Evolutionary conservation across 225 moss, liverwort and hornwort genomes (phyloP).

Genomic region (Takakia lepidozioides): DNA sequence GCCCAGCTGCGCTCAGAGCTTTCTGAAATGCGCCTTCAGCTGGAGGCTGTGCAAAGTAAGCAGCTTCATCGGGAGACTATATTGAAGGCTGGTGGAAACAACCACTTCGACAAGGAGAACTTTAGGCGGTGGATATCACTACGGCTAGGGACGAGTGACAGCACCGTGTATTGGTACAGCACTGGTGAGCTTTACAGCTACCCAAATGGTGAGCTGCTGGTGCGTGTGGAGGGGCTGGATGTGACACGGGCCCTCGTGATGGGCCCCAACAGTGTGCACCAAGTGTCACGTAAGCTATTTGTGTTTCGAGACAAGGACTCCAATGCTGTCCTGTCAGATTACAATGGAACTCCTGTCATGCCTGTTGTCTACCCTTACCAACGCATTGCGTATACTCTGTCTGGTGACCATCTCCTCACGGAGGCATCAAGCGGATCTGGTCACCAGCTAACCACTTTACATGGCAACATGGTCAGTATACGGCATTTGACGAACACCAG

Average conservation of each 20-base stretch:
- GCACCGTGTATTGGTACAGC: slow-evolving; percentile 24
- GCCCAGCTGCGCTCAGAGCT: slow-evolving; percentile 3
- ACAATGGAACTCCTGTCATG: slow-evolving; percentile 11
- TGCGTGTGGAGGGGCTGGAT: slow-evolving; percentile 22
- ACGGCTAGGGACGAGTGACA: slow-evolving; percentile 14
- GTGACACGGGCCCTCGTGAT: slow-evolving; percentile 20
- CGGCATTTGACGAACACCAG: slow-evolving; percentile 13
- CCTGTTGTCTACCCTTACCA: slow-evolving; percentile 16
- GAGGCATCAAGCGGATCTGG: slow-evolving; percentile 15
- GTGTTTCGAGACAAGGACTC: slow-evolving; percentile 17
- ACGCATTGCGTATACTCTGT: slow-evolving; percentile 16
- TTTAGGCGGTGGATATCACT: slow-evolving; percentile 11
- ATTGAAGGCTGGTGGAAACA: background rate
- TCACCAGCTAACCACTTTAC: slow-evolving; percentile 7
- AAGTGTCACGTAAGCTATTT: slow-evolving; percentile 19
- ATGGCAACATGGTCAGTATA: slow-evolving; percentile 14
- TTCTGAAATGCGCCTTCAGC: background rate
- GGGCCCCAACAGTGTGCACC: slow-evolving; percentile 13
- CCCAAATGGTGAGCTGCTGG: slow-evolving; percentile 19
- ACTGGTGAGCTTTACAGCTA: slow-evolving; percentile 25
- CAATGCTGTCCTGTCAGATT: slow-evolving; percentile 14
- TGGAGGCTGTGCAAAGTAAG: slow-evolving; percentile 5
- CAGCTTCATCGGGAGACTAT: slow-evolving; percentile 3
- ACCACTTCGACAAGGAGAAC: slow-evolving; percentile 1
- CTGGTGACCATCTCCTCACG: slow-evolving; percentile 9